Evolutionary conservation across 768 basidiomycete genomes (phyloP), one percentile per base, ranked within the genome.

Genomic region (Lepiota subincarnata): DNA sequence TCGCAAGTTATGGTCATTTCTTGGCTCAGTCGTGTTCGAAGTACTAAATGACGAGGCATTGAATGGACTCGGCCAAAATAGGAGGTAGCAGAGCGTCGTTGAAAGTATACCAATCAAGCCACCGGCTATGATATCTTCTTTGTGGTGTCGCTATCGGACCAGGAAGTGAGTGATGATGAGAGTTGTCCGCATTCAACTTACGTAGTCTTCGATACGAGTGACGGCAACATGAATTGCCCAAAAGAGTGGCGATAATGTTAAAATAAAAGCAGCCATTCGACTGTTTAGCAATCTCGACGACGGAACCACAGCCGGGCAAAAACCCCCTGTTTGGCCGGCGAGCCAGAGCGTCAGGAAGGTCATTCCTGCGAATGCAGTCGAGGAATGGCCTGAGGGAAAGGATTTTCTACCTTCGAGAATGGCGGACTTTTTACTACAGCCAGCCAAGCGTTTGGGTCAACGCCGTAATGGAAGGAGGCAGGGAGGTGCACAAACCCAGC

Each of bases 331-430:
- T 62, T 81, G 76, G n/a, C 81, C 80, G 24, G 84, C 84, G 12
- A 86, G 66, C 70, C 78, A 85, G 7, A 87, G 71, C 3, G 80
- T 76, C 18, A 84, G 60, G 58, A 84, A 82, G 19, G 77, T 71
- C 81, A 86, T 85, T 26, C 84, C 84, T 1, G 79, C 73, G 61
- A 83, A 86, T 6, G 79, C 84, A 10, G 80, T 79, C 1, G 84
- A 83, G 1, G 84, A 83, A 63, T 87, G 85, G 5, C 85, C 85
- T 10, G 83, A 85, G 6, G 84, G 85, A 60, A 87, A 87, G 0
- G 84, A 86, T 50, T 75, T 72, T 31, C 83, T 69, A 12, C 83
- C 83, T 50, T 79, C 76, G 12, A 72, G 42, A 22, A 86, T 61
- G 10, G 63, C 53, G 4, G 70, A 58, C 16, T 62, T 48, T 31